phyloP scores from a whole-genome alignment of 495 filamentous ascomycete genomes.

The Hyaloscypha hepaticicola region DNA sequence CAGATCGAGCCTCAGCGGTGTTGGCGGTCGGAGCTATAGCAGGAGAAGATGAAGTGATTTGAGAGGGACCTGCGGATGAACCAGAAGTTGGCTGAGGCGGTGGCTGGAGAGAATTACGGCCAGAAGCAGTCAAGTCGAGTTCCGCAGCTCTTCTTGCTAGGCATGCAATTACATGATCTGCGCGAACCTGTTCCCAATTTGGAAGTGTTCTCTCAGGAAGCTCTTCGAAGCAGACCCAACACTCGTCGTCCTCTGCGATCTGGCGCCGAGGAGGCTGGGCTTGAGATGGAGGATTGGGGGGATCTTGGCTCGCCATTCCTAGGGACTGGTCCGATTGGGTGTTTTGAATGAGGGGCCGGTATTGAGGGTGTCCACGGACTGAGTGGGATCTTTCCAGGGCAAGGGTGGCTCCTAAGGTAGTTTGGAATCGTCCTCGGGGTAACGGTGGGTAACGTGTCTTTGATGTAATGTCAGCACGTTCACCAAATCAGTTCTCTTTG shows the following conservation, averaged over 20 bases:
- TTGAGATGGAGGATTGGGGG: not conserved
- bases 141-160: conserved; percentile 44
- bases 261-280: conserved; percentile 26
- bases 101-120: not conserved
- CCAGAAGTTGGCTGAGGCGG: not conserved
- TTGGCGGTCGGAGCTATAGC: conserved; percentile 24
- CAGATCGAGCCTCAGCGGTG: conserved; percentile 16
- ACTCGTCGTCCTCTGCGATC: conserved; percentile 81
- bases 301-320: not conserved
- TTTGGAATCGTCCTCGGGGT: not conserved
- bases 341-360: not conserved
- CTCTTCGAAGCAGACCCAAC: conserved; percentile 78
- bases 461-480: too few species aligned
- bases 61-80: conserved; percentile 2
- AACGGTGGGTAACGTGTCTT: too few species aligned
- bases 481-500: too few species aligned
- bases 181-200: conserved; percentile 62
- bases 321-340: not conserved
- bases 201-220: conserved; percentile 64
- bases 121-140: not conserved
- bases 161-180: conserved; percentile 75
- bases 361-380: not conserved
- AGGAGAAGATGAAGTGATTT: conserved; percentile 14
- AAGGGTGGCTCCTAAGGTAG: not conserved
- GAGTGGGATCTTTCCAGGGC: not conserved